phyloP scores from a whole-genome alignment of 73 alveolate genomes.

The Diophrys sp. region DNA sequence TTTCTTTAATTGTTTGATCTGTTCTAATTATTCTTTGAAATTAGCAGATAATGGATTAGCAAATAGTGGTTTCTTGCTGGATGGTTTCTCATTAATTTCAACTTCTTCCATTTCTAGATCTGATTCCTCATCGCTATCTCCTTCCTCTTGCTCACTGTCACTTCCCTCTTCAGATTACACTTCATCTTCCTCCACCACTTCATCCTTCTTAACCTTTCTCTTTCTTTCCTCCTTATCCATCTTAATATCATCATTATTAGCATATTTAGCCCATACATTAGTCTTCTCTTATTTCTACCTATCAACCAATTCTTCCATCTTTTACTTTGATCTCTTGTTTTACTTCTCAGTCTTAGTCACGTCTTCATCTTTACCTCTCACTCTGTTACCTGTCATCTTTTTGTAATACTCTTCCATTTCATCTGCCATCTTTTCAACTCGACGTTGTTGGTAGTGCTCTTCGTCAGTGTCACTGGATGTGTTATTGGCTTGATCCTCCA shows the following conservation, averaged over 20 bases:
- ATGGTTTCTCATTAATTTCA: constrained; percentile 26
- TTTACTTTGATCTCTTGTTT: neutral
- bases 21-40: constrained; percentile 26
- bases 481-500: constrained; percentile 55
- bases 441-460: constrained; percentile 40
- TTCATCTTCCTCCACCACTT: constrained; percentile 51
- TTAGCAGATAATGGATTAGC: neutral
- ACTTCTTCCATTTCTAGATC: constrained; percentile 5
- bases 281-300: neutral
- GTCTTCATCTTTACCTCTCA: constrained; percentile 6
- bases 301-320: constrained; percentile 6
- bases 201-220: constrained; percentile 38
- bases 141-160: constrained; percentile 8
- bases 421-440: constrained; percentile 55
- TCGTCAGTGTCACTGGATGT: neutral
- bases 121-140: constrained; percentile 20
- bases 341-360: neutral
- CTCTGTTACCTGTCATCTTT: constrained; percentile 17
- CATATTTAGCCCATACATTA: neutral
- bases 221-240: constrained; percentile 16
- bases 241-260: constrained; percentile 26
- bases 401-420: constrained; percentile 51
- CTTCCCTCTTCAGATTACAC: constrained; percentile 31
- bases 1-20: constrained; percentile 45
- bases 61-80: constrained; percentile 27